Base-by-base conservation (phyloP, 306 rosid genomes). In the Astragalus glycyphyllos region DNA sequence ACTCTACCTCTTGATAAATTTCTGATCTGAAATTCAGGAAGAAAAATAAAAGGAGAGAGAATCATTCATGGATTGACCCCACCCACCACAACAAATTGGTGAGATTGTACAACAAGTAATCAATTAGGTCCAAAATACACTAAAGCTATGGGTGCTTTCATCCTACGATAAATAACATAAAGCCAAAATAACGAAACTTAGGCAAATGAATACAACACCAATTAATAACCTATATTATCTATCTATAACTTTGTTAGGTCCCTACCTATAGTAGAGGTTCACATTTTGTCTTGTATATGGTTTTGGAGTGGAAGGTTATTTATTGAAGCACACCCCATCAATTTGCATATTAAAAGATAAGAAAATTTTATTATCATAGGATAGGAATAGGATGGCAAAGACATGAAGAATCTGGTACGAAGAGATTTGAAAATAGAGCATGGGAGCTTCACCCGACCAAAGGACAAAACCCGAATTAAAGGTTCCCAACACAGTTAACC, bases 381-480 rank as follows among this genome's bases (percentile, higher is more conserved):
- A 26, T 26, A 26, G 31, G 31, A 26, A 26, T 46, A 63, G 14
- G 78, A 70, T 77, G 84, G 87, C 87, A 89, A 82, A 69, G 74
- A 59, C 75, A 80, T 79, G 56, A 65, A 74, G 82, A 85, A 78
- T 86, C 73, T 68, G 85, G 88, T 88, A 88, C 79, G 84, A 72
- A 67, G 78, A 73, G 69, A 69, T 65, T 44, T 71, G 68, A 71
- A 77, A 77, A 78, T 51, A 83, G 65, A 75, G 65, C 68, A 42
- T 34, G 76, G 15, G 63, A 56, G 80, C 62, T 78, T 79, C 74
- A 73, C 47, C 96, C 97, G 90, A 90, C 98, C 88, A 70, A 58
- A 76, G 81, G 97, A 93, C 96, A 85, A 66, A 62, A 42, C 83
- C 75, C 65, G 50, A 79, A 75, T 82, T 68, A 75, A 85, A 81